Evolutionary conservation across 2,329 filamentous ascomycete species (phyloP), one percentile per base, ranked within the genome.

Genomic region (Arthrobotrys iridis): DNA sequence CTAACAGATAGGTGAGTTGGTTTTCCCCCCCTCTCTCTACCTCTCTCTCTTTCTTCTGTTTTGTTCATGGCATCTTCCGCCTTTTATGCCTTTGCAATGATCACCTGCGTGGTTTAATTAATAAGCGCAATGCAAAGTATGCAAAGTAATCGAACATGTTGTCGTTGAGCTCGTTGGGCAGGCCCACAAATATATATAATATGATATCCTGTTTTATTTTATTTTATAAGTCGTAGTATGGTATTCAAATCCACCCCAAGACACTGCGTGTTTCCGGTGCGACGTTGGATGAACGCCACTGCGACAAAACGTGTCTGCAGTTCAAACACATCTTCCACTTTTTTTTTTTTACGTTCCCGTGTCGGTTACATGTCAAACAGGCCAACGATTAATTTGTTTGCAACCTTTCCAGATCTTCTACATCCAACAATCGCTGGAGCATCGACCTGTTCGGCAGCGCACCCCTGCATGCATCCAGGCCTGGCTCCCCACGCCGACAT

Each of bases 191-290:
- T 55, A 33, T 18, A 52, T 46, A 46, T 11, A 37, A 22, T n/a
- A n/a, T n/a, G n/a, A n/a, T n/a, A 24, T 37, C 18, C 30, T n/a
- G 28, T 37, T 41, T 10, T 22, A 24, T 33, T 8, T 45, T 43
- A 7, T 15, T 62, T 20, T 43, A 43, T 59, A 41, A 24, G 15
- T 43, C 8, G 41, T 15, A 30, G 30, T 11, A 7, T 50, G 41
- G 24, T 26, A 48, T 35, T 26, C 22, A 4, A n/a, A n/a, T n/a
- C n/a, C n/a, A n/a, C n/a, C 28, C 8, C 52, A 41, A 70, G 57
- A 70, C 65, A 37, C 37, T 26, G 45, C 57, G 45, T 58, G 71
- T 75, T 75, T 75, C 71, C 40, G 30, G 63, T 74, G 60, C 52
- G 52, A 74, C 68, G 58, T 65, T 55, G 55, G 33, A 11, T 52